Evolutionary conservation across 2,329 filamentous ascomycete genomes (phyloP).

Genomic region (Cladosporium sp.): DNA sequence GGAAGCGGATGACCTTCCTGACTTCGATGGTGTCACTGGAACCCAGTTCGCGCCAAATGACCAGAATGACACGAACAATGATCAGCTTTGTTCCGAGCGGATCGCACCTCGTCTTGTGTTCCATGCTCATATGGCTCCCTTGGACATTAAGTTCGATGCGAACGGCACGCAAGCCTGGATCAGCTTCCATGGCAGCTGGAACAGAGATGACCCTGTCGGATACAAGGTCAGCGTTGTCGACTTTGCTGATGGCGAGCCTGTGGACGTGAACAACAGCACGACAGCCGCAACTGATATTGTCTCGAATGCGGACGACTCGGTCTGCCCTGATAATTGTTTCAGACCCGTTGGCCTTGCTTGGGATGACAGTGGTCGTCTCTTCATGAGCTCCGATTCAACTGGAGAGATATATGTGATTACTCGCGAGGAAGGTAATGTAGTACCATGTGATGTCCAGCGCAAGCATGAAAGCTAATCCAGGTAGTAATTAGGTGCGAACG

Average conservation of each 20-base stretch:
- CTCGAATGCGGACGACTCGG: conserved; percentile 53
- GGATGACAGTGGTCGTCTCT: conserved; percentile 56
- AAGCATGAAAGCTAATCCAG: neutral
- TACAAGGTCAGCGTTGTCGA: conserved; percentile 52
- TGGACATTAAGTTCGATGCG: conserved; percentile 68
- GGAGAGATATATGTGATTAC: conserved; percentile 63
- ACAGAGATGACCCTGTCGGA: conserved; percentile 50
- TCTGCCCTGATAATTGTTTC: conserved; percentile 61
- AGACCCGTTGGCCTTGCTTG: conserved; percentile 61
- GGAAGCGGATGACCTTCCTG: conserved; percentile 54
- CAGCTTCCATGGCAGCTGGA: conserved; percentile 71
- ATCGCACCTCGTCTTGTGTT: conserved; percentile 58
- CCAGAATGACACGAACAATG: conserved; percentile 49
- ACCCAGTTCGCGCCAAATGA: conserved; percentile 52
- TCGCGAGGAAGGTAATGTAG: conserved; percentile 1
- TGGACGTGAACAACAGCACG: conserved; percentile 47
- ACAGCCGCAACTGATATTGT: conserved; percentile 54
- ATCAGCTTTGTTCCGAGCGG: conserved; percentile 44
- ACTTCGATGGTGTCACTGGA: conserved; percentile 47
- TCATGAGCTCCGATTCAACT: conserved; percentile 62
- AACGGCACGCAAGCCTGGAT: conserved; percentile 63
- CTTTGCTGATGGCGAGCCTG: conserved; percentile 50
- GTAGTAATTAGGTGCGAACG: neutral
- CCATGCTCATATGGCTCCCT: conserved; percentile 67
- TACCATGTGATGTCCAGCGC: neutral